phyloP scores from a whole-genome alignment of 2,329 filamentous ascomycete genomes.

The Neonectria sp. region DNA sequence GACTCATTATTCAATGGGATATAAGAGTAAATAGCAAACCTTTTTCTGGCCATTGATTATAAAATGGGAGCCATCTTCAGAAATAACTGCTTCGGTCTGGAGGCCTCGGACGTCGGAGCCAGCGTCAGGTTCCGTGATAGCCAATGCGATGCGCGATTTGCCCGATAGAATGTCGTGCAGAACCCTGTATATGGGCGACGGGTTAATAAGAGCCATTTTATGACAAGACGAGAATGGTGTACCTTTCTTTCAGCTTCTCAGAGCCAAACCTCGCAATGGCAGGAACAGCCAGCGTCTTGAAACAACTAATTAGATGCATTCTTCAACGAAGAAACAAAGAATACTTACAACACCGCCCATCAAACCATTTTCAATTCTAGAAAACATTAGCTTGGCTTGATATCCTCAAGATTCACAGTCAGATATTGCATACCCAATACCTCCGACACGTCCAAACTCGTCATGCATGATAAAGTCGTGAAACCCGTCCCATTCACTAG shows the following conservation, averaged over 20 bases:
- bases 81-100: slow-evolving; percentile 19
- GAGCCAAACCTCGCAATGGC: slow-evolving; percentile 19
- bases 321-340: neutral
- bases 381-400: neutral
- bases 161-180: slow-evolving; percentile 18
- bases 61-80: slow-evolving; percentile 10
- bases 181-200: neutral
- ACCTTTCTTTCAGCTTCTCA: slow-evolving; percentile 7
- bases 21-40: neutral
- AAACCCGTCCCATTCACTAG: slow-evolving; percentile 24
- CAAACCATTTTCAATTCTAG: slow-evolving; percentile 22
- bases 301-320: neutral
- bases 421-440: slow-evolving; percentile 11
- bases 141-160: slow-evolving; percentile 13
- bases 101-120: slow-evolving; percentile 26
- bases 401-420: neutral
- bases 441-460: slow-evolving; percentile 25
- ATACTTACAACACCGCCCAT: slow-evolving; percentile 23
- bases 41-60: slow-evolving; percentile 26
- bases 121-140: slow-evolving; percentile 24
- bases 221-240: too few species aligned
- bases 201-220: fast-evolving
- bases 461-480: slow-evolving; percentile 27
- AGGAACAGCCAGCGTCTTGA: slow-evolving; percentile 18
- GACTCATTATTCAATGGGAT: neutral